Evolutionary conservation across 2,329 filamentous ascomycete species (phyloP), one percentile per base, ranked within the genome.

Genomic region (Arthroderma sp.): DNA sequence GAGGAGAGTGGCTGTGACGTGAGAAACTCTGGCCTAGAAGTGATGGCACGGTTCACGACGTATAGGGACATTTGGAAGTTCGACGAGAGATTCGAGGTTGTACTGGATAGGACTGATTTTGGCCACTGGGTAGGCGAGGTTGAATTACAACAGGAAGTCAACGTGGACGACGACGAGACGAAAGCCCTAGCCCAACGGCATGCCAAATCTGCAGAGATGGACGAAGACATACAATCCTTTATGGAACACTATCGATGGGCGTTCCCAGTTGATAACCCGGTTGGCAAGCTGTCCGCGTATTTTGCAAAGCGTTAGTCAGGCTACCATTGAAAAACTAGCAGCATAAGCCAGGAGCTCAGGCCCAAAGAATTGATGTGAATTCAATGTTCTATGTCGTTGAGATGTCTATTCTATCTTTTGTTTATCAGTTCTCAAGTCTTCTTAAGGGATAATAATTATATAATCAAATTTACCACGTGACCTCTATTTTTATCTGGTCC

Each of bases 91-190:
- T 69, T 69, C 44, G 61, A 58, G 6, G 59, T 69, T 19, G 66
- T 66, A 43, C 49, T 68, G 13, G 67, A 70, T 53, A 57, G 58
- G 4, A 68, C 64, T n/a, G 57, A 67, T 60, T 71, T 70, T 62
- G 66, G 66, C 7, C 67, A 68, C 52, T 43, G 53, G 23, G 65
- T 70, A 15, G 68, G 67, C 2, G 66, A 70, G 61, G 64, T 70
- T 11, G 67, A 69, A 57, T 58, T 72, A 49, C 65, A 70, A 17
- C 57, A 55, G 15, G 31, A 41, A 9, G 53, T 61, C 6, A n/a
- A 39, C 17, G 54, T 60, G 15, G 58, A 57, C n/a, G 56, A 57
- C 23, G 31, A 58, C 9, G 56, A 60, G 19, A 54, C 21, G 41
- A 19, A 19, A 15, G 17, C 58, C 3, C 44, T 52, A 23, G 47